Conservation (phyloP, 2,329 filamentous ascomycete genomes). For the Verticillium longisporum region DNA sequence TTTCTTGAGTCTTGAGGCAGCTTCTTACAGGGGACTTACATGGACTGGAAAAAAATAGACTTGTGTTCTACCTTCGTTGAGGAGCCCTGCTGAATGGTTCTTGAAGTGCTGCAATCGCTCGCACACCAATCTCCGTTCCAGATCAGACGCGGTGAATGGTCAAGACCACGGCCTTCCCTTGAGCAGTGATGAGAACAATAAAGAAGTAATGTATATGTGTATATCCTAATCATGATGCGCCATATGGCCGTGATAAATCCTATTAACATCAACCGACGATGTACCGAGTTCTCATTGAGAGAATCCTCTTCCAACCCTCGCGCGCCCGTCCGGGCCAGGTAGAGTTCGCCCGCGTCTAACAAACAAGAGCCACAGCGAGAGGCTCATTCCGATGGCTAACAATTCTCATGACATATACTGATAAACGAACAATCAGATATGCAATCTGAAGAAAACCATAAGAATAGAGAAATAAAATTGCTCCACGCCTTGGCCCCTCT, state of each 20-base stretch:
- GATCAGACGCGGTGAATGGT: too few species aligned
- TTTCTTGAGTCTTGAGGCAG: too few species aligned
- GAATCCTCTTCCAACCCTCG: slow-evolving; percentile 1
- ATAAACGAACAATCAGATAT: neutral
- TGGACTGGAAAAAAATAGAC: too few species aligned
- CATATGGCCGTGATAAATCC: neutral
- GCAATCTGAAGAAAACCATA: neutral
- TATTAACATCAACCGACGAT: slow-evolving; percentile 12
- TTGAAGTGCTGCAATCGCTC: too few species aligned
- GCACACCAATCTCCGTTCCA: too few species aligned
- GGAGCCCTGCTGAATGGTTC: too few species aligned
- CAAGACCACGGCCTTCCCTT: too few species aligned
- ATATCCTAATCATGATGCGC: neutral
- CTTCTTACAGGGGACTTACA: too few species aligned
- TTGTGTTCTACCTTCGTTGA: too few species aligned
- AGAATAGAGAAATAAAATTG: slow-evolving; percentile 10
- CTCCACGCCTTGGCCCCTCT: slow-evolving; percentile 23
- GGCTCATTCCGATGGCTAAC: neutral
- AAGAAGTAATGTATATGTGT: neutral
- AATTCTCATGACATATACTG: neutral
- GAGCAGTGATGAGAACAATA: neutral
- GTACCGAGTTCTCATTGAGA: slow-evolving; percentile 7
- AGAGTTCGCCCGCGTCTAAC: neutral
- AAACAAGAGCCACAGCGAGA: neutral
- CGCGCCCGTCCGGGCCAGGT: neutral